Evolutionary conservation across 495 filamentous ascomycete genomes (phyloP).

Genomic region (Neurospora intermedia): DNA sequence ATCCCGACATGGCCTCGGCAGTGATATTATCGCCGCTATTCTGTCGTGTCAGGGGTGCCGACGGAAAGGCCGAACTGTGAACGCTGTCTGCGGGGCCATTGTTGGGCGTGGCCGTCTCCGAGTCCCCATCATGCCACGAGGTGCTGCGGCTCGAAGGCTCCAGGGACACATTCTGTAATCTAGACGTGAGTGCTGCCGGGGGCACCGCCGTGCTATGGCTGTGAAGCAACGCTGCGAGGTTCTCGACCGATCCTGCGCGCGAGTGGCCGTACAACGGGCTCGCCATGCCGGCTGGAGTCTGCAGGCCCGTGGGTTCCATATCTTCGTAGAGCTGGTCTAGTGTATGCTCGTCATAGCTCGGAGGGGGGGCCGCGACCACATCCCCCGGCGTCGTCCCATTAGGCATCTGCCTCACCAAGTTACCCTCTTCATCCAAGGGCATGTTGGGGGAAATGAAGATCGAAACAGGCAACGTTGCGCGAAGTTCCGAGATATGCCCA

Average conservation of each 20-base stretch:
- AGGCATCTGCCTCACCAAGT: slow-evolving; percentile 46
- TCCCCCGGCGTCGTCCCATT: slow-evolving; percentile 21
- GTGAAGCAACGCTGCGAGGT: slow-evolving; percentile 44
- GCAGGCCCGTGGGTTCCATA: slow-evolving; percentile 61
- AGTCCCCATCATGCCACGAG: slow-evolving; percentile 20
- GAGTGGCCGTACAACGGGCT: slow-evolving; percentile 72
- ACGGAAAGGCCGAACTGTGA: slow-evolving; percentile 21
- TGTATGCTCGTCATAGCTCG: slow-evolving; percentile 75
- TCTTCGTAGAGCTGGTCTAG: slow-evolving; percentile 85
- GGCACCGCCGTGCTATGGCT: slow-evolving; percentile 38
- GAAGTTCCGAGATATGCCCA: slow-evolving; percentile 84
- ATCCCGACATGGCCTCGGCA: slow-evolving; percentile 6
- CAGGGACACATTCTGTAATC: slow-evolving; percentile 49
- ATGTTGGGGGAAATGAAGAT: slow-evolving; percentile 92
- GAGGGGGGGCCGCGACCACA: slow-evolving; percentile 55
- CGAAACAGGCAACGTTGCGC: slow-evolving; percentile 73
- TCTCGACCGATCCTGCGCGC: slow-evolving; percentile 66
- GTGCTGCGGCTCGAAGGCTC: slow-evolving; percentile 25
- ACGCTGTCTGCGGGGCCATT: slow-evolving; percentile 13
- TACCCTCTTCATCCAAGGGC: slow-evolving; percentile 70
- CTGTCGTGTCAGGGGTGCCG: slow-evolving; percentile 41
- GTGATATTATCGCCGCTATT: slow-evolving; percentile 48
- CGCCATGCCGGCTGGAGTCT: slow-evolving; percentile 59
- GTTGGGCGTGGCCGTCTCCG: slow-evolving; percentile 23
- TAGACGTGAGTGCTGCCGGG: slow-evolving; percentile 50